Base-by-base conservation (phyloP, 352 stramenopile genomes). In the Pythium coloratum region DNA sequence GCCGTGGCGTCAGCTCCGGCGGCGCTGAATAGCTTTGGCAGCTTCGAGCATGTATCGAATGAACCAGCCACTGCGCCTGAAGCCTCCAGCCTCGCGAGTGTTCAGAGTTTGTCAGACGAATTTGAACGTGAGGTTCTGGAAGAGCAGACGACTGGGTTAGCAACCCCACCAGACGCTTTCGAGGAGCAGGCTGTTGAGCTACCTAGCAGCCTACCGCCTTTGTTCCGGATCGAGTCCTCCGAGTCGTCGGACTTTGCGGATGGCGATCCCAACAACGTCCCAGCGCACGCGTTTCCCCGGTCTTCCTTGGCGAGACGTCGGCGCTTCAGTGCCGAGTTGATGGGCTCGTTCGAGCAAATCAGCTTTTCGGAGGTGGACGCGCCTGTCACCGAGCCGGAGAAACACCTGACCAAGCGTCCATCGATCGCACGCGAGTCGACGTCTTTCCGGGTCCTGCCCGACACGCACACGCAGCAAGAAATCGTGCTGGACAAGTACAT, bases 401-500 rank as follows among this genome's bases (percentile, higher is more conserved):
- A 38, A 38, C 50, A 24, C 6, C 9, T 55, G 16, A 38, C 49
- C 32, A 54, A 47, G 7, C 59, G 53, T 1, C 51, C 63, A 5
- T 70, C 74, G 7, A 49, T 76, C 32, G 44, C 64, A 6, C 16
- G 36, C 3, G 68, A 76, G 1, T 28, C 57, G 8, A 33, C 68
- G 12, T 81, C 75, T 6, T 81, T 77, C 36, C 75, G 69, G 10
- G 49, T 77, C 26, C 72, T 72, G 55, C 78, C 64, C 20, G 81
- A 82, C 38, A 28, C 77, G 30, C 67, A 80, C 38, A 89, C 75
- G 6, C 80, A 89, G 42, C 78, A 75, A 40, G 85, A 93, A 40
- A 80, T 90, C 32, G 69, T 70, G 5, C 65, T 93, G 53, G 85
- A 89, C 70, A 84, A 84, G 67, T 86, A 88, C 64, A 90, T 93